phyloP scores from a whole-genome alignment of 2,329 filamentous ascomycete species.

The Nothopassalora personata region DNA sequence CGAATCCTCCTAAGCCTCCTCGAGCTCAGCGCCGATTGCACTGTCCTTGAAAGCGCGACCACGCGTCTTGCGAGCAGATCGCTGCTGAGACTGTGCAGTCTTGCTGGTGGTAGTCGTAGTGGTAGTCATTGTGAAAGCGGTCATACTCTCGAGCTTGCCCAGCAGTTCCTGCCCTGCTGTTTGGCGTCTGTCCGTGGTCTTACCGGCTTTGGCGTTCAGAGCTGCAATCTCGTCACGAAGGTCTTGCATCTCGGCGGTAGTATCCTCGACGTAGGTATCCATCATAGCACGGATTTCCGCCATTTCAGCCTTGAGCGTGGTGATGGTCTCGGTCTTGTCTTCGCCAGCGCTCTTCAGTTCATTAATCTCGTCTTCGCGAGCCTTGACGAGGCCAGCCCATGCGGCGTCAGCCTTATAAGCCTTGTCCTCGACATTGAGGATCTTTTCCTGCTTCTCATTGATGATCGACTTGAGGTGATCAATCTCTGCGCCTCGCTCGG shows the following conservation, averaged over 20 bases:
- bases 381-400: slow-evolving; percentile 37
- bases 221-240: background rate
- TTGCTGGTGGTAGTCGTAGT: background rate
- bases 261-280: slow-evolving; percentile 2
- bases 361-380: slow-evolving; percentile 36
- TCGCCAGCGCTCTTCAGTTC: slow-evolving; percentile 21
- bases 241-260: slow-evolving; percentile 2
- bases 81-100: background rate
- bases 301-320: slow-evolving; percentile 24
- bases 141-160: background rate
- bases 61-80: background rate
- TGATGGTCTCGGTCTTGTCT: slow-evolving; percentile 20
- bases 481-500: slow-evolving; percentile 31
- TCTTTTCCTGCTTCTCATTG: slow-evolving; percentile 32
- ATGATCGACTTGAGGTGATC: slow-evolving; percentile 27
- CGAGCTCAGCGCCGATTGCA: background rate
- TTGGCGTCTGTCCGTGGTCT: background rate
- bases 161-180: background rate
- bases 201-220: background rate
- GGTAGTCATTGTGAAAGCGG: background rate
- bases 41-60: background rate
- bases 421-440: slow-evolving; percentile 29
- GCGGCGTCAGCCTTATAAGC: slow-evolving; percentile 35
- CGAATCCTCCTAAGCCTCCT: background rate
- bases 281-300: background rate